A percentile compares a stretch with the other conserved stretches of the same genome.
phyloP scores from a whole-genome alignment of 345 rosid genomes.

The Boechera stricta region DNA sequence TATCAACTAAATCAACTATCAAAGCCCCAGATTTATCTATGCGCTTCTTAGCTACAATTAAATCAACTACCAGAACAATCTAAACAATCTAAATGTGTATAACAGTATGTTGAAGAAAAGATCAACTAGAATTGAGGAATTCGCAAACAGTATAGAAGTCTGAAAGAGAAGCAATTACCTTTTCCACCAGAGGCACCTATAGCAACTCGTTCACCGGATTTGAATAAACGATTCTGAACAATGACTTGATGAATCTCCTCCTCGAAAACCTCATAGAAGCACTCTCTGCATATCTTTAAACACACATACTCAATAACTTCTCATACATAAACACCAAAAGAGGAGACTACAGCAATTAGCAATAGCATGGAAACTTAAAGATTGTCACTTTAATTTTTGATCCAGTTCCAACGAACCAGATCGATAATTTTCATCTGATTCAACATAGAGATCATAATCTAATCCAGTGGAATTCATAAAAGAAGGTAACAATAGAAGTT shows the following conservation, averaged over 20 bases:
- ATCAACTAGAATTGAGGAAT: slow-evolving; percentile 1
- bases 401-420: background rate
- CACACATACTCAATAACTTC: background rate
- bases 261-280: slow-evolving; percentile 82
- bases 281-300: slow-evolving; percentile 83
- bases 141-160: background rate
- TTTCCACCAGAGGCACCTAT: slow-evolving; percentile 97
- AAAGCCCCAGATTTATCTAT: too few species aligned
- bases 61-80: background rate
- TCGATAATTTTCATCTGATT: background rate
- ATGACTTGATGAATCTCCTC: slow-evolving; percentile 86
- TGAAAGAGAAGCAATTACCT: slow-evolving; percentile 50
- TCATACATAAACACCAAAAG: background rate
- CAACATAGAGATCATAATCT: background rate
- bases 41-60: background rate
- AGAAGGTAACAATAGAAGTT: slow-evolving; percentile 14
- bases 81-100: background rate
- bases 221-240: slow-evolving; percentile 66
- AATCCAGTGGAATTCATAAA: background rate
- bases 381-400: background rate
- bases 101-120: background rate
- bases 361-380: background rate
- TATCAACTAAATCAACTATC: background rate
- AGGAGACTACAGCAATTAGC: background rate
- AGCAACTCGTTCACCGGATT: slow-evolving; percentile 80